These are phyloP conservation scores for Albugo candida DNA, from an alignment of 352 stramenopile genomes.

Conservation along the genomic window DNA sequence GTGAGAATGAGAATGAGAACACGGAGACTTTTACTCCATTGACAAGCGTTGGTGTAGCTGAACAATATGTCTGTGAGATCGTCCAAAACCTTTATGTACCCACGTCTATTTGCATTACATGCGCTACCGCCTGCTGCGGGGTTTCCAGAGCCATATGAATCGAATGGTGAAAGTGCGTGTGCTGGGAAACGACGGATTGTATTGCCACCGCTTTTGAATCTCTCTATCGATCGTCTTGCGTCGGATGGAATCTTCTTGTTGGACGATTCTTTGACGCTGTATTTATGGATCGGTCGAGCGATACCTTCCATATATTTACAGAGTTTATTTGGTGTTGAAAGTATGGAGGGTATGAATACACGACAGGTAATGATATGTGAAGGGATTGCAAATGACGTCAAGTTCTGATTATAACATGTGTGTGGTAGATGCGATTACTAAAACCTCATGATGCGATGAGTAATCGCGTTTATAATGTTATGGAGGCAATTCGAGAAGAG, in stretches of 20 bases:
- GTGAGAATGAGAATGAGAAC: constrained; percentile 12
- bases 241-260: constrained; percentile 93
- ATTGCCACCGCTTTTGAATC: constrained; percentile 83
- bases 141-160: constrained; percentile 27
- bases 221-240: constrained; percentile 87
- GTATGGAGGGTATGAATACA: constrained; percentile 89
- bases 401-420: constrained; percentile 6
- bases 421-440: constrained; percentile 48
- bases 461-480: constrained; percentile 71
- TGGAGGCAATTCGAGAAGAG: constrained; percentile 79
- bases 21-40: no score
- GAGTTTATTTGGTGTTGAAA: constrained; percentile 87
- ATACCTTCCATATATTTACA: constrained; percentile 72
- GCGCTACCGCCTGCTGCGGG: constrained; percentile 82
- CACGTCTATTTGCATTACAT: constrained; percentile 89
- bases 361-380: constrained; percentile 21
- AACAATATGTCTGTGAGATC: constrained; percentile 88
- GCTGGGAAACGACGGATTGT: constrained; percentile 51
- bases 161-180: constrained; percentile 21
- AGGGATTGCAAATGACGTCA: no score
- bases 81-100: constrained; percentile 91
- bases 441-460: constrained; percentile 70
- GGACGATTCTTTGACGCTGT: constrained; percentile 91
- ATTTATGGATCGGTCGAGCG: constrained; percentile 90
- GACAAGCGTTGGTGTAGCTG: constrained; percentile 50